Base-by-base conservation (phyloP, 2,329 filamentous ascomycete genomes). In the Fusarium siculi region DNA sequence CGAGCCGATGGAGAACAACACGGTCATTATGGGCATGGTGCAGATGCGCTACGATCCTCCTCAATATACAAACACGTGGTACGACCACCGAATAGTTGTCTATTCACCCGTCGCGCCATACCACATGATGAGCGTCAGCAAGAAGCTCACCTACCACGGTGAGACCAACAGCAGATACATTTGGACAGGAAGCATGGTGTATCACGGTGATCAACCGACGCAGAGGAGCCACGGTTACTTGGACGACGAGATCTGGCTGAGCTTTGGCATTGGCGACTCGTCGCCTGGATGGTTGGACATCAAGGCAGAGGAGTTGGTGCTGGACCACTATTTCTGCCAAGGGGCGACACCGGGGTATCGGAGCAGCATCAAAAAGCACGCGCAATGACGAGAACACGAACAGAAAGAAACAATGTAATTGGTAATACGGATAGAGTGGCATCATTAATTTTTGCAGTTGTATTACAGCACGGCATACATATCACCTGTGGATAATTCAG, bases 111-210 rank as follows among this genome's bases (percentile, higher is more conserved):
- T 65, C 21, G 52, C 73, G 23, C 74, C 74, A 9, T 75, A 53
- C 43, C 63, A 65, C 9, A 74, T 75, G 73, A 66, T 75, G 68
- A 76, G 74, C 43, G 60, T 74, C 28, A 75, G 74, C 60, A 75
- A 76, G 64, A 76, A 72, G 58, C 64, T 75, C 44, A 74, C 71
- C 4, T 75, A 75, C 36, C 71, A 76, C 43, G 74, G 74, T 50
- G 74, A 75, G 60, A 74, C 61, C 9, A 71, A 75, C 21, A 70
- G 63, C 56, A 76, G 58, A 28, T 75, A 75, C 34, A 76, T 72
- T 5, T 75, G 74, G 74, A 75, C 74, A 4, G 74, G 74, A 21
- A 75, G 74, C 64, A 75, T 75, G 74, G 73, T 75, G 11, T 75
- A 72, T 21, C 61, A 70, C n/a, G 63, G 57, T 6, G 63, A 74